Evolutionary conservation across 257 asterid species (phyloP), one percentile per base, ranked within the genome.

Genomic region (Gentiana straminea): DNA sequence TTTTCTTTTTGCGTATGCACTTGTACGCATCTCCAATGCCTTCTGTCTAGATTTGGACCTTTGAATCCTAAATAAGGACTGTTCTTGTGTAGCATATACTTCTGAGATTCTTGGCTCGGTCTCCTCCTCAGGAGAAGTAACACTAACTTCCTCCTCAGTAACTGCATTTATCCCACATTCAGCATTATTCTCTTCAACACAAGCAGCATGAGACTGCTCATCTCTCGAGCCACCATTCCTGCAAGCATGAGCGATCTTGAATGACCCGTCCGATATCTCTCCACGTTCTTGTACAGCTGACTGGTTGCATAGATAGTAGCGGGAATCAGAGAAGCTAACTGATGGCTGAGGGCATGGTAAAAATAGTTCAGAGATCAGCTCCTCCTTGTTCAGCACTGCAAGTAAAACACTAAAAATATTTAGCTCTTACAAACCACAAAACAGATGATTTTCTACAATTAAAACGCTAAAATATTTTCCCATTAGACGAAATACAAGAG

Each of bases 31-130:
- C 81, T 79, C 84, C 39, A 88, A 73, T 60, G 95, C 94, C 79
- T 78, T 92, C 70, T 92, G 98, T 57, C 98, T 76, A 59, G 98
- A 81, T 76, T 69, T 88, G 46, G 98, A 92, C 76, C 98, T 85
- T 80, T 83, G 92, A 58, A 85, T 75, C 73, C 78, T 66, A 64
- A 75, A 78, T 54, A 81, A 70, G 33, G 89, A 84, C 73, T 70
- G 74, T 63, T 75, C 91, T 32, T 73, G 72, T 54, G 70, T 83
- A 70, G 47, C 58, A 60, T 33, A 68, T 58, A 67, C 63, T 61
- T 73, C 64, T 48, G 58, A 55, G 46, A 74, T 61, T 68, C 72
- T 72, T 53, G 59, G 78, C 60, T 73, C 92, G 49, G 65, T 60
- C 68, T 68, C 81, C 54, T 66, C 82, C 70, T 52, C 68, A 36